Conservation (phyloP, 2,329 filamentous ascomycete genomes). For the Dendryphion nanum region DNA sequence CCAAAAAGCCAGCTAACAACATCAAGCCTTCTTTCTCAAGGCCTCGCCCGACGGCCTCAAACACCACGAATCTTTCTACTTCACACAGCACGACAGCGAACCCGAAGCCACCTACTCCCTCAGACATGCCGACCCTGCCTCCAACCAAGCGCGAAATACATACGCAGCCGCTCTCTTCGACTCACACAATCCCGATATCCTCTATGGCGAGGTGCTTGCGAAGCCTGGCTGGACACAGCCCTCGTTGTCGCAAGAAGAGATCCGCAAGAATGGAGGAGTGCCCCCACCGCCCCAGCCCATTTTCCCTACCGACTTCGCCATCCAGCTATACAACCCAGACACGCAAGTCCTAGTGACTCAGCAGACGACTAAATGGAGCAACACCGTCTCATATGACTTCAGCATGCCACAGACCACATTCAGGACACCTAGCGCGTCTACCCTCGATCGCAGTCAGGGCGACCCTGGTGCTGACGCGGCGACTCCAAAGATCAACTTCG, state of each 20-base stretch:
- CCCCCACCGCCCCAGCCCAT: conserved; percentile 67
- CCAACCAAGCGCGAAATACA: conserved; percentile 70
- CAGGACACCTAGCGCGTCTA: conserved; percentile 72
- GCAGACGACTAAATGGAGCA: conserved; percentile 75
- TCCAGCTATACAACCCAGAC: conserved; percentile 93
- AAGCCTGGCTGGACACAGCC: conserved; percentile 84
- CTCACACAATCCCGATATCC: conserved; percentile 72
- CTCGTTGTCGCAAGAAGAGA: conserved; percentile 75
- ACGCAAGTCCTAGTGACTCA: conserved; percentile 71
- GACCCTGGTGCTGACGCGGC: conserved; percentile 54
- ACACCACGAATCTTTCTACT: conserved; percentile 55
- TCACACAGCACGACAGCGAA: conserved; percentile 74
- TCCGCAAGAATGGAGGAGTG: conserved; percentile 66
- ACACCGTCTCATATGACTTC: conserved; percentile 83
- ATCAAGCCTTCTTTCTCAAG: conserved; percentile 61
- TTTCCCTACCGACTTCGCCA: conserved; percentile 73
- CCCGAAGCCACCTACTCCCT: conserved; percentile 78
- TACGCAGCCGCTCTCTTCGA: conserved; percentile 88
- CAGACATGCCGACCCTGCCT: conserved; percentile 69
- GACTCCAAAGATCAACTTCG: conserved; percentile 76
- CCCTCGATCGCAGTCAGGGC: conserved; percentile 70
- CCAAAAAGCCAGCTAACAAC: conserved; percentile 13
- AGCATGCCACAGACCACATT: conserved; percentile 87
- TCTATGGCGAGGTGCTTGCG: conserved; percentile 84
- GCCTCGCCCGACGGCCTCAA: conserved; percentile 49